Base-by-base conservation (phyloP, 768 basidiomycete genomes). In the Auricularia heimuer region DNA sequence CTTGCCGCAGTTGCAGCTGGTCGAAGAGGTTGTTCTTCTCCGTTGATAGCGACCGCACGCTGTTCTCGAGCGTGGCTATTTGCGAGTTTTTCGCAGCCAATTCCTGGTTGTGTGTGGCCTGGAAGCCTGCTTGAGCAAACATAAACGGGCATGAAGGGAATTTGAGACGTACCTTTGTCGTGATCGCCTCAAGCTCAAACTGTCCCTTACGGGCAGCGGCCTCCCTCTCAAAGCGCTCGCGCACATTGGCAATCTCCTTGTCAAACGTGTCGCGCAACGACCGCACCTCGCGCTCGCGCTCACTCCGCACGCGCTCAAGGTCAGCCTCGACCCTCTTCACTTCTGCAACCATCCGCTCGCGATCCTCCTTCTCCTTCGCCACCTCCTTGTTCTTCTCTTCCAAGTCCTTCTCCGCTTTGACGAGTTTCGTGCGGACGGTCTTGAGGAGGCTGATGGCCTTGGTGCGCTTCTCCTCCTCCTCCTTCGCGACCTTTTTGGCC, bases 391-490 rank as follows among this genome's bases (percentile, higher is more conserved):
- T 65, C 0, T 83, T 79, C 65, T 96, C 94, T 44, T 98, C 94
- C 69, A 85, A 85, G 29, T 96, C 94, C 78, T 94, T 94, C 76
- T 98, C 96, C 4, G 93, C 88, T 72, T 94, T 98, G 35, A 98
- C 92, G n/a, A 96, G 78, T 74, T 98, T 99, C 76, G 94, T 88
- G 64, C 97, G 79, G n/a, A 98, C 92, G 1, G 94, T 94, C 77
- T 98, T 98, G 65, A 99, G 79, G 34, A 98, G 77, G 62, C 87
- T 89, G 68, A 98, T 89, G 0, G 95, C 95, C 71, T 98, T 99
- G 21, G 87, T 85, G 12, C 96, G 86, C 76, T 99, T 98, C 76
- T 99, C 97, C 74, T 98, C 97, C 72, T 98, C 97, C 67, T 98
- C 95, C 73, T 92, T 97, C 4, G 86, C 88, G 10, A 79, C 64